Evolutionary conservation across 495 filamentous ascomycete species (phyloP).

Genomic region (Lasiosphaeria miniovina): DNA sequence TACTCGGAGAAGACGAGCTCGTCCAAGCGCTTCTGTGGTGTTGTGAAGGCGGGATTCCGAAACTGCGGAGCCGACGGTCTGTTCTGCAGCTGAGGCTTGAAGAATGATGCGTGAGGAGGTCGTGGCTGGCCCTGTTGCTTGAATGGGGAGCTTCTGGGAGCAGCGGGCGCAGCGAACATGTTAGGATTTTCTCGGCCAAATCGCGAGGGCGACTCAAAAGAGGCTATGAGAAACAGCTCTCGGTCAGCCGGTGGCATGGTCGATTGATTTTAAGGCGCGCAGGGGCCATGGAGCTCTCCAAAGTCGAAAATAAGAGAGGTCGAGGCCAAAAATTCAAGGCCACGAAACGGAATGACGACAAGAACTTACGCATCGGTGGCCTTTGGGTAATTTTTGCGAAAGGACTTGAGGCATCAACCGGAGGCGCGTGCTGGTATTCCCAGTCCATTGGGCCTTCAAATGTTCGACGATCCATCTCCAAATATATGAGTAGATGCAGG

Average conservation of each 20-base stretch:
- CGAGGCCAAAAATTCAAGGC: too few relatives aligned
- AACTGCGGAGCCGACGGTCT: slow-evolving; percentile 50
- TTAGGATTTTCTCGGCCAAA: slow-evolving; percentile 20
- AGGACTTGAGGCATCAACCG: slow-evolving; percentile 46
- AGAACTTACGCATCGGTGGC: slow-evolving; percentile 23
- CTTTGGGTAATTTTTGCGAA: slow-evolving; percentile 39
- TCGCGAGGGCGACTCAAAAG: slow-evolving; percentile 31
- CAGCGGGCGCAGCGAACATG: slow-evolving; percentile 24
- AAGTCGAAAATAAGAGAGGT: neutral
- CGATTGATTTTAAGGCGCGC: neutral
- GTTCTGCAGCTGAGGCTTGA: slow-evolving; percentile 33
- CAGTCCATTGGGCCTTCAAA: slow-evolving; percentile 51
- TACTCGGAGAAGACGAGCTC: slow-evolving; percentile 60
- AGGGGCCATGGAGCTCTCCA: neutral
- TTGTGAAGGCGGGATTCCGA: slow-evolving; percentile 70
- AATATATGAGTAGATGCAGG: neutral
- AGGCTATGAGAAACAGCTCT: slow-evolving; percentile 10
- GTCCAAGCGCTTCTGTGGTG: slow-evolving; percentile 68
- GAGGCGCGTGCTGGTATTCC: slow-evolving; percentile 44
- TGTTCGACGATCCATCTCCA: slow-evolving; percentile 41
- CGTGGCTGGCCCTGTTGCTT: slow-evolving; percentile 36
- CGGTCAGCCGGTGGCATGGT: slow-evolving; percentile 12
- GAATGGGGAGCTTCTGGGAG: slow-evolving; percentile 22
- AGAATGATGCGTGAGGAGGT: slow-evolving; percentile 35
- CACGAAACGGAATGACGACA: neutral